Evolutionary conservation across 2,329 filamentous ascomycete genomes (phyloP), one percentile per base, ranked within the genome.

Genomic region (Colletotrichum aenigma): DNA sequence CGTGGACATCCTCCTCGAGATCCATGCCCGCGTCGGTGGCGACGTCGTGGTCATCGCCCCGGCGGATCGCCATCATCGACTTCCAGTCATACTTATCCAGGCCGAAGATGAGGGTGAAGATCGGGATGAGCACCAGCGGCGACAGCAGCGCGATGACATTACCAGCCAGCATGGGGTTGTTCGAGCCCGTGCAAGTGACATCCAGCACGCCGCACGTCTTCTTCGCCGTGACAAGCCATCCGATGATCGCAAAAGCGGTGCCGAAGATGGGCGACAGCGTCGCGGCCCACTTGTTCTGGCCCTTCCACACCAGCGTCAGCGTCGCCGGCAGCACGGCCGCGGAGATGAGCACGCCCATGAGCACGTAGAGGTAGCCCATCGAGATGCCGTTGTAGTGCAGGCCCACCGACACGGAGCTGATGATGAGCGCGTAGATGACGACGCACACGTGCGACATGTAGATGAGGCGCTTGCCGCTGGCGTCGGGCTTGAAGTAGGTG

Each of bases 331-430:
- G 89, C 5, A 98, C 95, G 4, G 95, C 96, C 0, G 94, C 92
- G 0, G 93, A 95, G 81, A 98, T 97, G 80, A 98, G 95, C 66
- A 96, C 94, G 9, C 96, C 96, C 96, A 98, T 98, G 81, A 98
- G 91, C 2, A 98, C 87, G 81, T 97, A 97, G 4, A 97, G 88
- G 80, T 96, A 97, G 13, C 95, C 96, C 94, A 98, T 97, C 13
- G 91, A 93, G 76, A 98, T 94, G 24, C 94, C 93, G 3, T 91
- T 92, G 77, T 94, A 94, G 82, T 87, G 91, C 0, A 97, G 90
- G 0, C 94, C 95, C 1, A 95, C 94, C 1, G 93, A 93, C 84
- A 97, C 95, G 2, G 88, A 90, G 16, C 95, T 94, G 87, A 98
- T 96, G 79, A 94, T 89, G 24, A 96, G 79, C 0, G 94, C 93